Evolutionary conservation across 176 grass and related monocot species (phyloP), one percentile per base, ranked within the genome.

Genomic region (Carex cristatella): DNA sequence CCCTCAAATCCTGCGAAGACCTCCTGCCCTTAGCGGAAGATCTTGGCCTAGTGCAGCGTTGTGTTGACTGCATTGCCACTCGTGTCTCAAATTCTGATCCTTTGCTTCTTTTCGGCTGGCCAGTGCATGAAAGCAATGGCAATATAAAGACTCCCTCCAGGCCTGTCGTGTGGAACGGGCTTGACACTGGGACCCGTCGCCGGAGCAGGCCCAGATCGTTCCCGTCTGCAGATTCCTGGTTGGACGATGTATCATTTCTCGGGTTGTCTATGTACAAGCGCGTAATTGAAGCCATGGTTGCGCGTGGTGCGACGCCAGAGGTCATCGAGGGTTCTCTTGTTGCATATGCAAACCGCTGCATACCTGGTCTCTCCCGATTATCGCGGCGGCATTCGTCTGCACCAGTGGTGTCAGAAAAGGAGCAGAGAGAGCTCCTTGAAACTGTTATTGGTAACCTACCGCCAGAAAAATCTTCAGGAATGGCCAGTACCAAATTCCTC

Each of bases 1-100:
- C 96, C 67, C 96, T 98, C 77, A 95, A 98, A 83, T 92, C 89
- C 31, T 98, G 93, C 78, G 96, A 95, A 83, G 96, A 95, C 5
- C 85, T 99, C n/a, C 53, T 87, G 37, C 93, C 91, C 30, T 86
- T 89, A 4, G 91, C 93, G 12, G 96, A 99, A 62, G 79, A 95
- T 4, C 91, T 92, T 59, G 88, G 85, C 83, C 82, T 99, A 31
- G 87, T 89, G 10, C 30, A 19, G 55, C 89, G 91, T 37, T 95
- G 96, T 83, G 87, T 89, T 35, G 96, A 99, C 0, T 81, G 91
- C 74, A 94, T 99, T 75, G 93, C 91, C n/a, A 66, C 90, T 40
- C 84, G 88, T 40, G 88, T 86, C 4, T 87, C 85, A 12, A 79
- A 11, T 53, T 56, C 81, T n/a, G 88, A 90, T 84, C 40, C 59